Conservation (phyloP, 2,329 filamentous ascomycete species). For the Aspergillus sp. region DNA sequence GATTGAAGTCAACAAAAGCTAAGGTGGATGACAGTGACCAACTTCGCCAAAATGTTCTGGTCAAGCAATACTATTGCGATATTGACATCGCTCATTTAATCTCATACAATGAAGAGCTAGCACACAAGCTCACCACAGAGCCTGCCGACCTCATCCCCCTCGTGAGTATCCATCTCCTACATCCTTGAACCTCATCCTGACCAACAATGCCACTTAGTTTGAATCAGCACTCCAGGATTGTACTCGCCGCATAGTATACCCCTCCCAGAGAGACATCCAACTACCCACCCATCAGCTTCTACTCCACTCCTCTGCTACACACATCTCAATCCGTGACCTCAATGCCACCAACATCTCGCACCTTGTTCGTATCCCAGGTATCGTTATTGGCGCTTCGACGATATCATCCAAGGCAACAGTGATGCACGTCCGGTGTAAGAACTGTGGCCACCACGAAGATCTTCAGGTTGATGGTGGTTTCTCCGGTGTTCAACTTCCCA, state of each 20-base stretch:
- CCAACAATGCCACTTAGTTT: slow-evolving; percentile 61
- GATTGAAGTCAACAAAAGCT: not conserved
- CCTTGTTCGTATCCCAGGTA: slow-evolving; percentile 94
- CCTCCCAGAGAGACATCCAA: slow-evolving; percentile 65
- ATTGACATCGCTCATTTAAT: slow-evolving; percentile 95
- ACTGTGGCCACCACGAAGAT: slow-evolving; percentile 71
- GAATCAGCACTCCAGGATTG: slow-evolving; percentile 87
- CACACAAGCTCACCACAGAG: slow-evolving; percentile 83
- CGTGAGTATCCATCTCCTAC: slow-evolving; percentile 54
- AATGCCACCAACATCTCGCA: slow-evolving; percentile 90
- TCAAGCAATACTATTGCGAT: slow-evolving; percentile 95
- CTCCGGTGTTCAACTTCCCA: slow-evolving; percentile 78
- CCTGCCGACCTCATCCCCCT: slow-evolving; percentile 91
- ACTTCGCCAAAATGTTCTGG: slow-evolving; percentile 87
- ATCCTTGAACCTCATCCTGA: not conserved
- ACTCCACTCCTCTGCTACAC: slow-evolving; percentile 85
- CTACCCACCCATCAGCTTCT: slow-evolving; percentile 93
- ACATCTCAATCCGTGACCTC: slow-evolving; percentile 90
- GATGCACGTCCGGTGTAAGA: slow-evolving; percentile 83
- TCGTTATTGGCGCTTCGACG: slow-evolving; percentile 95
- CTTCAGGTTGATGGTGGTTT: slow-evolving; percentile 82
- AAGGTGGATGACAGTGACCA: slow-evolving; percentile 69
- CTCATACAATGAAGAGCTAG: slow-evolving; percentile 92
- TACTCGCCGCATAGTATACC: slow-evolving; percentile 90
- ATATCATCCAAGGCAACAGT: slow-evolving; percentile 93